phyloP scores from a whole-genome alignment of 116 monocot species.

The Papilionanthe hybrid region DNA sequence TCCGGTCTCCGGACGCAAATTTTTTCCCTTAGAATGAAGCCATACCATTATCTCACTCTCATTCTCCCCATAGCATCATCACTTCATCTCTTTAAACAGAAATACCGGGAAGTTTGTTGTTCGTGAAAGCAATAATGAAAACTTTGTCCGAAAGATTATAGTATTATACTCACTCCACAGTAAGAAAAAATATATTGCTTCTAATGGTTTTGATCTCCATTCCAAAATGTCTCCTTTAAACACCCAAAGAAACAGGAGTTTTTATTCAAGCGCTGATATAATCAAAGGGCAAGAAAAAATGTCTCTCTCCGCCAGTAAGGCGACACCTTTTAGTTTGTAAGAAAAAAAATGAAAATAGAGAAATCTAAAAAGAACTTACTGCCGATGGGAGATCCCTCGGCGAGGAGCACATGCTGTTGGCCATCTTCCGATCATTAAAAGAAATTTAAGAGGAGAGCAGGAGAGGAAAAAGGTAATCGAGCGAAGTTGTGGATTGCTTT shows the following conservation, averaged over 20 bases:
- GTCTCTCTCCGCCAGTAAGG: not conserved
- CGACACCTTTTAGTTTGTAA: not conserved
- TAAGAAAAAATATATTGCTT: too few species aligned
- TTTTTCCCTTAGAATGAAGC: not conserved
- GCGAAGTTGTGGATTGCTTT: not conserved
- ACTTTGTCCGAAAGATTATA: too few species aligned
- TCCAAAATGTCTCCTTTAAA: too few species aligned
- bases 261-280: too few species aligned
- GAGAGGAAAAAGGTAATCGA: not conserved
- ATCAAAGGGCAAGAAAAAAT: not conserved
- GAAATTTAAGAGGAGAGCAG: not conserved
- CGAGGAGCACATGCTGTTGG: slow-evolving; percentile 23
- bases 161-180: too few species aligned
- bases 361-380: slow-evolving; percentile 8
- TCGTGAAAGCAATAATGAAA: not conserved
- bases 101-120: not conserved
- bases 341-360: not conserved
- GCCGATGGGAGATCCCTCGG: slow-evolving; percentile 11
- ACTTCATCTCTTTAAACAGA: not conserved
- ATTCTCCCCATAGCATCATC: not conserved
- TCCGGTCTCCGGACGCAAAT: too few species aligned
- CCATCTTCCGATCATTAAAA: slow-evolving; percentile 18
- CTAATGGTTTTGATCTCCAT: too few species aligned
- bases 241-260: too few species aligned
- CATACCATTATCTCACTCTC: not conserved